Evolutionary conservation across 305 asterid genomes (phyloP).

Genomic region (Andrographis paniculata): DNA sequence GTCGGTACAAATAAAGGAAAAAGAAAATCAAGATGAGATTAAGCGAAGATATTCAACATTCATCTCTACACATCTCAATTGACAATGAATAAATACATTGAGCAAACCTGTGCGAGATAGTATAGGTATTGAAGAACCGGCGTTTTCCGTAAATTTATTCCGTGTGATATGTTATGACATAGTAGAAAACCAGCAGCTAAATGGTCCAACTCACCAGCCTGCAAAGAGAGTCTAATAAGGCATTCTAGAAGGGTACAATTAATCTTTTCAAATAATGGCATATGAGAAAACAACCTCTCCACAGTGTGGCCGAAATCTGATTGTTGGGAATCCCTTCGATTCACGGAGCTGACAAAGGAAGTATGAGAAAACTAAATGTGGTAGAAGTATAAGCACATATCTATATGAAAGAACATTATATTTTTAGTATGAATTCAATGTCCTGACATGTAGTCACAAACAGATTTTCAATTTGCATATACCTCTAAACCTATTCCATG

Average conservation of each 20-base stretch:
- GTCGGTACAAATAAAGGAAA: background rate
- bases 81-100: too few relatives aligned
- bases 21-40: conserved; percentile 14
- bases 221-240: conserved; percentile 22
- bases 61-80: too few relatives aligned
- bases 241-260: conserved; percentile 13
- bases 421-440: conserved; percentile 2
- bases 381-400: conserved; percentile 3
- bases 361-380: conserved; percentile 2
- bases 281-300: conserved; percentile 74
- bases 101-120: conserved; percentile 95
- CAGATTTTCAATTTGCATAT: too few relatives aligned
- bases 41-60: background rate
- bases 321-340: conserved; percentile 79
- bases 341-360: conserved; percentile 71
- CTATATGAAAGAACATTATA: background rate
- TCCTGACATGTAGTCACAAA: background rate
- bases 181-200: conserved; percentile 94
- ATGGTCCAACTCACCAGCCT: conserved; percentile 98
- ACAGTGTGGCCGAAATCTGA: conserved; percentile 92
- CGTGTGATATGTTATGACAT: conserved; percentile 86
- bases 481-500: too few relatives aligned
- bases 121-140: conserved; percentile 88
- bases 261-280: conserved; percentile 18
- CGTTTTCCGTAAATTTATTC: conserved; percentile 81